Evolutionary conservation across 2,329 filamentous ascomycete species (phyloP), one percentile per base, ranked within the genome.

Genomic region (Trichoderma arundinaceum): DNA sequence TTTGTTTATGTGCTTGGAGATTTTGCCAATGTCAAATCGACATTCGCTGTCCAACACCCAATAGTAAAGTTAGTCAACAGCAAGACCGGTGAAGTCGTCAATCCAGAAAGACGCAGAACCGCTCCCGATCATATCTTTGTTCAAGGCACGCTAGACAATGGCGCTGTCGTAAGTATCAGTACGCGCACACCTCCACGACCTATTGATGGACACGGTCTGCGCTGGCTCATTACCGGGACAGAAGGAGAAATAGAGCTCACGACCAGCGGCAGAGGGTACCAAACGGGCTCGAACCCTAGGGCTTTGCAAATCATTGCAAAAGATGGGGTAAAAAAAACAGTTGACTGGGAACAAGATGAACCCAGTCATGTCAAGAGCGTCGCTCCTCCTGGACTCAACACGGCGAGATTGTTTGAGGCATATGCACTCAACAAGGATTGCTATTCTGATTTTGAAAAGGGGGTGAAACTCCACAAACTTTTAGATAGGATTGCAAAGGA

Each of bases 321-420:
- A 75, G 76, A 13, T 72, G 76, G 54, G 72, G 75, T 7, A 57
- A 48, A 74, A n/a, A 68, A 68, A 12, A 49, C 69, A 1, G 17
- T 60, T 19, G 51, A 44, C 10, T 44, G 57, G 41, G 43, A 66
- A 68, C 77, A 77, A 66, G 78, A 77, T 33, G 77, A 94, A 86
- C 94, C 92, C 85, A 90, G 91, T 38, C 91, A 91, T 77, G 93
- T 94, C 74, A 91, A 94, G 80, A 90, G 90, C 80, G 93, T 94
- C 83, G 90, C 90, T 39, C 28, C 33, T 6, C 54, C 62, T 7
- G 66, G 46, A 0, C 33, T 44, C 12, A 59, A 66, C 15, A 67
- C 44, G 10, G 62, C 56, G 19, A 66, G 56, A n/a, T 8, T 64
- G 28, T 68, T 58, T 53, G 64, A 66, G 39, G 67, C 64, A 7